A percentile compares a stretch with the other conserved stretches of the same genome.
phyloP scores from a whole-genome alignment of 768 basidiomycete species.

The Hypsizygus marmoreus region DNA sequence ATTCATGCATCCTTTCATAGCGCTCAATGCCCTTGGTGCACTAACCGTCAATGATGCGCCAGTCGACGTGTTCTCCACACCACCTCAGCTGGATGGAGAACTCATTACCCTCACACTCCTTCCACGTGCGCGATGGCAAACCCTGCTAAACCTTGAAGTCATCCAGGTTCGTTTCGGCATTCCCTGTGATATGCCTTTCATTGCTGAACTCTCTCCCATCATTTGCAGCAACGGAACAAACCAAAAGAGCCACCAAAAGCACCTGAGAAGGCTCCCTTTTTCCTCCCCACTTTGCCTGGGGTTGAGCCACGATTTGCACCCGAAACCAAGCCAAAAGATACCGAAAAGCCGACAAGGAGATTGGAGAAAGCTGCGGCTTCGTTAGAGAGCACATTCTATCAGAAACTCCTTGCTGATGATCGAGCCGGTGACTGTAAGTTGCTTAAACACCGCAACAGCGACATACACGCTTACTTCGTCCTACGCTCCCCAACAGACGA shows the following conservation, averaged over 20 bases:
- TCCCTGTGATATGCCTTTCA: neutral
- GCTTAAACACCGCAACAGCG: no score
- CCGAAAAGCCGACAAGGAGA: conserved; percentile 47
- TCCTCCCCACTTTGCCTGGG: conserved; percentile 90
- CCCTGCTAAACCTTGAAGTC: conserved; percentile 92
- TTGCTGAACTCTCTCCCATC: neutral
- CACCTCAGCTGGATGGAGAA: conserved; percentile 86
- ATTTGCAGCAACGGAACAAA: conserved; percentile 86
- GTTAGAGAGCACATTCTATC: conserved; percentile 69
- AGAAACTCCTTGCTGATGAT: conserved; percentile 59
- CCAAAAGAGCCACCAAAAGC: conserved; percentile 95
- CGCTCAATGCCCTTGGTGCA: conserved; percentile 70
- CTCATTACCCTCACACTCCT: conserved; percentile 92
- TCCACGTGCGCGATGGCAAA: conserved; percentile 94
- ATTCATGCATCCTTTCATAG: conserved; percentile 40
- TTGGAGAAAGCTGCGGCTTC: conserved; percentile 53
- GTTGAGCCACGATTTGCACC: conserved; percentile 82
- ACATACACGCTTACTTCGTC: no score
- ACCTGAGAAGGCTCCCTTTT: conserved; percentile 95
- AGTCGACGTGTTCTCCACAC: conserved; percentile 75
- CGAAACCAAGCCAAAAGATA: conserved; percentile 37
- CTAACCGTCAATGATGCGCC: conserved; percentile 62
- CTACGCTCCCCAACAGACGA: conserved; percentile 57
- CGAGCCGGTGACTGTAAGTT: conserved; percentile 72
- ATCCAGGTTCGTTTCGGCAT: conserved; percentile 65